Conservation (phyloP, 192 early-diverging fungal genomes). For the Linnemannia hyalina region DNA sequence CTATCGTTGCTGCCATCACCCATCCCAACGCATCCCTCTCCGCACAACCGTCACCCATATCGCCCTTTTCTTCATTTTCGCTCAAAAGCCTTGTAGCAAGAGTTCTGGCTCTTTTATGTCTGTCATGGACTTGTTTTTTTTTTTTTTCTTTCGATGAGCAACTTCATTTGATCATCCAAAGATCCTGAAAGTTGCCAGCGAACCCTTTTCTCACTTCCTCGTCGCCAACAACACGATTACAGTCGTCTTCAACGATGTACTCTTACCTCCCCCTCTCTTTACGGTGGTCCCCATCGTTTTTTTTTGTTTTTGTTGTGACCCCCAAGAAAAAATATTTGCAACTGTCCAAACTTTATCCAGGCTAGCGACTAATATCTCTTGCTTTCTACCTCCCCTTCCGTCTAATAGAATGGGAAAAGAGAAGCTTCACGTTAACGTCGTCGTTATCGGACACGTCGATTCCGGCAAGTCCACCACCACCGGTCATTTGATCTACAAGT, state of each 20-base stretch:
- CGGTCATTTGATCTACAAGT: conserved; percentile 99
- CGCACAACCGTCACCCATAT: neutral
- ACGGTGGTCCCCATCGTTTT: neutral
- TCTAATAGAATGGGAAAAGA: conserved; percentile 72
- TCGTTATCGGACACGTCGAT: conserved; percentile 99
- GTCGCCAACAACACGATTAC: neutral
- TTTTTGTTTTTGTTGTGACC: neutral
- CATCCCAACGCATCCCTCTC: neutral
- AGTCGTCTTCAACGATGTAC: no score
- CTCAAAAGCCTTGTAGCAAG: neutral
- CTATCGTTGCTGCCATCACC: conserved; percentile 1
- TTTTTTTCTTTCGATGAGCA: neutral
- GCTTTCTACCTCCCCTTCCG: neutral
- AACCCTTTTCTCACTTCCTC: neutral
- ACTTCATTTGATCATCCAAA: neutral
- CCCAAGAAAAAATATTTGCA: conserved; percentile 16
- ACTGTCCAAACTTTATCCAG: neutral
- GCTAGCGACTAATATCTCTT: conserved; percentile 1
- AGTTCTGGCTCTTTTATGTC: neutral
- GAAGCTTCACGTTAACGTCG: conserved; percentile 93
- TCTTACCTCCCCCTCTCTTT: neutral
- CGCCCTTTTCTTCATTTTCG: neutral
- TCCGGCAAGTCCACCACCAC: conserved; percentile 99
- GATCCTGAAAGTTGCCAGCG: neutral
- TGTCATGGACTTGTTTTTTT: neutral